A percentile compares a stretch with the other conserved stretches of the same genome.
Evolutionary conservation across 2,329 filamentous ascomycete species (phyloP).

Genomic region (Colletotrichum cereale): DNA sequence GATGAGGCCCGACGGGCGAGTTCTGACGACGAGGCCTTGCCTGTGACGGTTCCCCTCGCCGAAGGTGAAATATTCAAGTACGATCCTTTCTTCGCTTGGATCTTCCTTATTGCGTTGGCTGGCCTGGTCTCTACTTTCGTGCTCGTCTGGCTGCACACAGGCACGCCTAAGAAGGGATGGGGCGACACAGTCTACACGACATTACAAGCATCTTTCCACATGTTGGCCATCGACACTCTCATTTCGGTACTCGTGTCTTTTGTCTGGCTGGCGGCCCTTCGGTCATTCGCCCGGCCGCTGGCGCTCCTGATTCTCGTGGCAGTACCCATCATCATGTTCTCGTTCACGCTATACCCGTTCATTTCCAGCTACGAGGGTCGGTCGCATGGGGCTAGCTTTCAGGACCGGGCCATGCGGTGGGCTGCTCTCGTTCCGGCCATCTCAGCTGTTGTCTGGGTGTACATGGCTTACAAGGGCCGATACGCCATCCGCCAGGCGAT

Average conservation of each 20-base stretch:
- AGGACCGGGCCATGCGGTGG: conserved; percentile 92
- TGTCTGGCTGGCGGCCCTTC: conserved; percentile 88
- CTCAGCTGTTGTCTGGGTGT: conserved; percentile 83
- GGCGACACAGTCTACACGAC: conserved; percentile 96
- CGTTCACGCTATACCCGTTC: conserved; percentile 92
- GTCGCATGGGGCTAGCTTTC: conserved; percentile 80
- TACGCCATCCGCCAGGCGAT: conserved; percentile 86
- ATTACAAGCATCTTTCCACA: conserved; percentile 86
- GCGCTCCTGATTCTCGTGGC: conserved; percentile 85
- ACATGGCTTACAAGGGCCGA: conserved; percentile 84
- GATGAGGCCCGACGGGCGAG: conserved; percentile 57
- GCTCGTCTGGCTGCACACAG: conserved; percentile 90
- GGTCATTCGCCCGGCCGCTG: conserved; percentile 88
- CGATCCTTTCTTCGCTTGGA: conserved; percentile 91
- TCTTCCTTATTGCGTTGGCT: conserved; percentile 87
- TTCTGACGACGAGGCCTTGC: conserved; percentile 52
- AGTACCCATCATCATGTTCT: conserved; percentile 87
- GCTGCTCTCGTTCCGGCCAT: conserved; percentile 81
- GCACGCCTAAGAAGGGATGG: conserved; percentile 78
- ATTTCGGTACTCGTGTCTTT: conserved; percentile 90
- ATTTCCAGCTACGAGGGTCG: conserved; percentile 87
- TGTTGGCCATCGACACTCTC: conserved; percentile 90
- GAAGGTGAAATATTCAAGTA: conserved; percentile 81
- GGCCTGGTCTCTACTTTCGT: conserved; percentile 90
- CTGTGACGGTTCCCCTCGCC: conserved; percentile 64